A percentile compares a stretch with the other conserved stretches of the same genome.
Conservation (phyloP, 2,329 filamentous ascomycete species). For the Monosporascus sp. region DNA sequence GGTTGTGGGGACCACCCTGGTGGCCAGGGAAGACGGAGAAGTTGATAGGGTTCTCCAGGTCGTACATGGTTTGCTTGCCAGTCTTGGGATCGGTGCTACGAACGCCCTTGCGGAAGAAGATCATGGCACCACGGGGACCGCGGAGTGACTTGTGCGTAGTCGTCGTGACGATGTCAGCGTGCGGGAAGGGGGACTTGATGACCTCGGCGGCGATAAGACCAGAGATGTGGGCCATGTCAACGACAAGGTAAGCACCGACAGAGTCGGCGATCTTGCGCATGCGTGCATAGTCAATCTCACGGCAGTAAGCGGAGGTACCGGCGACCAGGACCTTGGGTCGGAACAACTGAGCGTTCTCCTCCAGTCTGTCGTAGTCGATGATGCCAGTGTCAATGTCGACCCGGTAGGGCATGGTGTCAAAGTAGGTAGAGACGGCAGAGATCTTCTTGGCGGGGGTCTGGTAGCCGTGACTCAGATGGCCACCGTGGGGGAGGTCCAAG, state of each 20-base stretch:
- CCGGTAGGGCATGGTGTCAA: slow-evolving; percentile 96
- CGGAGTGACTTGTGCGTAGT: slow-evolving; percentile 99
- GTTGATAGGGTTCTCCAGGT: slow-evolving; percentile 95
- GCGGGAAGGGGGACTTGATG: slow-evolving; percentile 85
- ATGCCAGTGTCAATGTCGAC: slow-evolving; percentile 85
- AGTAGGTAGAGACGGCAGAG: slow-evolving; percentile 96
- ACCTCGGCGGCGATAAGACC: slow-evolving; percentile 90
- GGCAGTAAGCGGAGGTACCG: slow-evolving; percentile 96
- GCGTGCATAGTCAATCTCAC: slow-evolving; percentile 90
- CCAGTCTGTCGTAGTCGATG: slow-evolving; percentile 92
- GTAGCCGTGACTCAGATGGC: slow-evolving; percentile 94
- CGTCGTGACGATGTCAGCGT: slow-evolving; percentile 95
- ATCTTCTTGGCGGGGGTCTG: slow-evolving; percentile 96
- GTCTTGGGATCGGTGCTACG: slow-evolving; percentile 86
- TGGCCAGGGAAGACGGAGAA: slow-evolving; percentile 98
- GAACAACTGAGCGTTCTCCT: slow-evolving; percentile 86
- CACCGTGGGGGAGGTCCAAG: slow-evolving; percentile 88
- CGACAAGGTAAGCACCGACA: slow-evolving; percentile 88
- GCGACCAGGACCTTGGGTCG: slow-evolving; percentile 94
- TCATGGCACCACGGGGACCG: slow-evolving; percentile 97
- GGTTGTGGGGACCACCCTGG: slow-evolving; percentile 98
- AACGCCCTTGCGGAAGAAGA: slow-evolving; percentile 98
- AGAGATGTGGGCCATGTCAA: slow-evolving; percentile 98
- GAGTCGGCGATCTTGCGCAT: slow-evolving; percentile 96
- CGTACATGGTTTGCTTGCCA: slow-evolving; percentile 84